phyloP scores from a whole-genome alignment of 768 basidiomycete genomes.

The Boletus rex-veris region DNA sequence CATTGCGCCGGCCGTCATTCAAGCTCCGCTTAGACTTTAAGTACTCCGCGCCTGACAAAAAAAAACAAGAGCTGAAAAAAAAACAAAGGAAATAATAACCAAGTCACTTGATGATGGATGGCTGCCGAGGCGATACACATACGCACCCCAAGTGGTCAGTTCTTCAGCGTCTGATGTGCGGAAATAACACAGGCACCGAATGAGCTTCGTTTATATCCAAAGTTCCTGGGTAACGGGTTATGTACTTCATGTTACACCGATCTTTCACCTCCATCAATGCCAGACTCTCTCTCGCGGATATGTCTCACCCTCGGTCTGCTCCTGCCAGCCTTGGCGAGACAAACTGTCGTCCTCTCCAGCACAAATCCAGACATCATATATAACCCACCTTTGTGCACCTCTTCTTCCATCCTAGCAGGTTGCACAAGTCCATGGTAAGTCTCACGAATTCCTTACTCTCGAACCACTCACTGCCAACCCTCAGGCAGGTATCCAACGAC shows the following conservation, averaged over 20 bases:
- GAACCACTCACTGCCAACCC: not conserved
- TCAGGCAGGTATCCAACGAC: conserved; percentile 23
- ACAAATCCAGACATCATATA: conserved; percentile 27
- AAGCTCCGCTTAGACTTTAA: too few relatives aligned
- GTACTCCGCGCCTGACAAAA: too few relatives aligned
- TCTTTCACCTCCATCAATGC: conserved; percentile 17
- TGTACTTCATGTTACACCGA: not conserved
- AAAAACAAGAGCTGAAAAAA: too few relatives aligned
- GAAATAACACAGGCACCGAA: conserved; percentile 11
- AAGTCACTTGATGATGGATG: too few relatives aligned
- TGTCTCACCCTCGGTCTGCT: conserved; percentile 12
- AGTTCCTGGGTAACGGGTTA: conserved; percentile 6
- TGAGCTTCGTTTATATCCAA: not conserved
- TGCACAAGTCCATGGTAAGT: conserved; percentile 29
- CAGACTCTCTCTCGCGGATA: conserved; percentile 17
- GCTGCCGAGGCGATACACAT: not conserved
- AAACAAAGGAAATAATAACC: too few relatives aligned
- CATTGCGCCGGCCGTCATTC: too few relatives aligned
- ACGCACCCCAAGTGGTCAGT: not conserved
- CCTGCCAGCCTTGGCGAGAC: conserved; percentile 12
- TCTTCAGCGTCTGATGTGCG: not conserved
- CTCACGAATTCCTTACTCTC: too few relatives aligned
- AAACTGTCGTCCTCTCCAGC: conserved; percentile 22
- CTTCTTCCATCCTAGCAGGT: conserved; percentile 6
- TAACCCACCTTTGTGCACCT: conserved; percentile 22